Percentiles rank a stretch among this genome's conserved stretches.
These are phyloP conservation scores for Candida nemodendra DNA, from an alignment of 805 yeast genomes.

Conservation along the genomic window DNA sequence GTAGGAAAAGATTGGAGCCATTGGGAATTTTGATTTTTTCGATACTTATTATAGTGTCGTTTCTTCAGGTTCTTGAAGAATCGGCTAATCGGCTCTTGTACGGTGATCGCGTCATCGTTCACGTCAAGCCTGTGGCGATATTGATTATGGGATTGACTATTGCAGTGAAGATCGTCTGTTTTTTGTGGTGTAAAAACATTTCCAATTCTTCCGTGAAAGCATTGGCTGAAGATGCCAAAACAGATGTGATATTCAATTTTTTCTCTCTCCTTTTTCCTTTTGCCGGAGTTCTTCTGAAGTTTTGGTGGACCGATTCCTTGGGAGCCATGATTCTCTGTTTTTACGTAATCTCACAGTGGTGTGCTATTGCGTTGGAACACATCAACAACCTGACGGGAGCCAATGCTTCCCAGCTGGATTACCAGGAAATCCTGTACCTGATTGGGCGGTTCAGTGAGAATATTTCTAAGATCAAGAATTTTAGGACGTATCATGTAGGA, in stretches of 20 bases:
- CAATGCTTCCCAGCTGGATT: constrained; percentile 58
- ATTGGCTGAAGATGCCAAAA: constrained; percentile 76
- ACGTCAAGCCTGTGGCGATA: constrained; percentile 49
- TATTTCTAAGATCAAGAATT: constrained; percentile 60
- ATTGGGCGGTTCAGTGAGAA: constrained; percentile 68
- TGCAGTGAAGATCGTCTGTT: constrained; percentile 56
- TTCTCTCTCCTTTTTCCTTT: constrained; percentile 73
- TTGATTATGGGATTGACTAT: constrained; percentile 65
- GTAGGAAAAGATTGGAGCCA: constrained; percentile 72
- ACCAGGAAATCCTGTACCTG: constrained; percentile 64
- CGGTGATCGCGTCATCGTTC: constrained; percentile 40
- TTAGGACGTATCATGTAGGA: constrained; percentile 76
- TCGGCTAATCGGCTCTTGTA: constrained; percentile 48
- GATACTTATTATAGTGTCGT: constrained; percentile 66
- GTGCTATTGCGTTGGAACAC: constrained; percentile 63
- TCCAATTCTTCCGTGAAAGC: constrained; percentile 72
- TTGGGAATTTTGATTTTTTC: constrained; percentile 75
- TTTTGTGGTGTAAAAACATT: constrained; percentile 59
- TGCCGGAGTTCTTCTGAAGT: constrained; percentile 46
- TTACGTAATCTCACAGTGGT: constrained; percentile 67
- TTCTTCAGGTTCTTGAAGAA: constrained; percentile 69
- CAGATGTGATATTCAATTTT: constrained; percentile 71
- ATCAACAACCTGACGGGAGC: constrained; percentile 75
- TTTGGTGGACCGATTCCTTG: constrained; percentile 74
- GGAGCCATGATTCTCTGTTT: constrained; percentile 67